Conservation (phyloP, 2,329 filamentous ascomycete species). For the Fusarium foetens region DNA sequence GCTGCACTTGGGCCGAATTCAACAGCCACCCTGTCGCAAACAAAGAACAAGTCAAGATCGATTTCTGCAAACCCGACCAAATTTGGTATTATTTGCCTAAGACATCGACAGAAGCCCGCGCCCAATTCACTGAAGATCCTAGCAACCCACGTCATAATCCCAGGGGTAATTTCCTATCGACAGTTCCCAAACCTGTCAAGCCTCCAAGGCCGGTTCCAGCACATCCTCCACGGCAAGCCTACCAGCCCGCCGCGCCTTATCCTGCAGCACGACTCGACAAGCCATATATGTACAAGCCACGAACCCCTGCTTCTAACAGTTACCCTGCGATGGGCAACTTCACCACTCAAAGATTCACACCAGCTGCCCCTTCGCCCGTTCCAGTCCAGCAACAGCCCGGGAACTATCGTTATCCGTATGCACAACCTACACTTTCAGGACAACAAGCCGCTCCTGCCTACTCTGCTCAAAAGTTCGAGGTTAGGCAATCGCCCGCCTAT, state of each 20-base stretch:
- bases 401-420: conserved; percentile 28
- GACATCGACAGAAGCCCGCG: conserved; percentile 87
- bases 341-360: conserved; percentile 42
- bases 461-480: conserved; percentile 41
- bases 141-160: conserved; percentile 68
- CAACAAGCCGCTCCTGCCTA: conserved; percentile 26
- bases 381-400: conserved; percentile 20
- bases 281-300: conserved; percentile 65
- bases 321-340: conserved; percentile 38
- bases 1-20: conserved; percentile 84
- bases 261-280: conserved; percentile 50
- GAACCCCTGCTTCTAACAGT: conserved; percentile 48
- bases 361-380: conserved; percentile 16
- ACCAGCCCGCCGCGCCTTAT: conserved; percentile 37
- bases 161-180: conserved; percentile 78
- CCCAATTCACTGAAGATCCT: conserved; percentile 88
- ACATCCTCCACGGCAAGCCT: conserved; percentile 40
- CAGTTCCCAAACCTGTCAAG: conserved; percentile 67
- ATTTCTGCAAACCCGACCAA: conserved; percentile 77
- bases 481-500: conserved; percentile 28
- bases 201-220: conserved; percentile 53
- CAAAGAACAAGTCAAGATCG: conserved; percentile 72
- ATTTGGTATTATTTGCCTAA: conserved; percentile 90
- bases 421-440: conserved; percentile 7
- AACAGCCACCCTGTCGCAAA: conserved; percentile 69